A percentile compares a stretch with the other conserved stretches of the same genome.
phyloP scores from a whole-genome alignment of 164 flowering plant species.

The Cinnamomum chago region DNA sequence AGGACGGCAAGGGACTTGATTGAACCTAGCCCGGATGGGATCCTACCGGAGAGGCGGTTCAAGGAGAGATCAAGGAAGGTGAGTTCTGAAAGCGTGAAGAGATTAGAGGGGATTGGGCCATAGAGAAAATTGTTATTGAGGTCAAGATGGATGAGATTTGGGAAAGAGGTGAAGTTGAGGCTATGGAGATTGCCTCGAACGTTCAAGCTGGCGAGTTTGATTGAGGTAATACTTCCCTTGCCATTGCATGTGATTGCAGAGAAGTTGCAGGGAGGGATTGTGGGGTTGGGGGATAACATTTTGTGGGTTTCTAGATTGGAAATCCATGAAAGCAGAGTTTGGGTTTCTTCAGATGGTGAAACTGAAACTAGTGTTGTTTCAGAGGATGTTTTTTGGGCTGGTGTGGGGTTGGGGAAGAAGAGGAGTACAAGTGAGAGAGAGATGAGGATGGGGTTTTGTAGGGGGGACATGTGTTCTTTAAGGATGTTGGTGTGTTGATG shows the following conservation, averaged over 20 bases:
- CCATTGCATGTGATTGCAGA: neutral
- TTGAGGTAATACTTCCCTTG: neutral
- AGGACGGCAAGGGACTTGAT: neutral
- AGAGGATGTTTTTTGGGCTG: no score
- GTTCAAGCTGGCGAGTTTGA: neutral
- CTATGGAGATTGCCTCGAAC: neutral
- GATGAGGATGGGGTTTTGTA: no score
- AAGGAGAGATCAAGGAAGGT: neutral
- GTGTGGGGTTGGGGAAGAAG: no score
- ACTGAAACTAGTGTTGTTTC: no score
- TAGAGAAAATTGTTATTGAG: neutral
- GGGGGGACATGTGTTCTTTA: no score
- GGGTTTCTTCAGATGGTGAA: no score
- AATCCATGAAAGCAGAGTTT: constrained; percentile 4
- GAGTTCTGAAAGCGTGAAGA: neutral
- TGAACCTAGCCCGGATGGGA: neutral
- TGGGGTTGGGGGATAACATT: neutral
- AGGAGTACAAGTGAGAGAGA: no score
- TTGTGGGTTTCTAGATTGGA: no score
- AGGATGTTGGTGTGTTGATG: no score
- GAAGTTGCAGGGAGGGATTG: neutral
- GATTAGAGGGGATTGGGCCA: neutral
- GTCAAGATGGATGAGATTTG: neutral
- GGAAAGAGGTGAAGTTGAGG: neutral
- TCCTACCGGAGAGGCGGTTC: neutral